Evolutionary conservation across 352 stramenopile species (phyloP).

Genomic region (Globisporangium cederbergense): DNA sequence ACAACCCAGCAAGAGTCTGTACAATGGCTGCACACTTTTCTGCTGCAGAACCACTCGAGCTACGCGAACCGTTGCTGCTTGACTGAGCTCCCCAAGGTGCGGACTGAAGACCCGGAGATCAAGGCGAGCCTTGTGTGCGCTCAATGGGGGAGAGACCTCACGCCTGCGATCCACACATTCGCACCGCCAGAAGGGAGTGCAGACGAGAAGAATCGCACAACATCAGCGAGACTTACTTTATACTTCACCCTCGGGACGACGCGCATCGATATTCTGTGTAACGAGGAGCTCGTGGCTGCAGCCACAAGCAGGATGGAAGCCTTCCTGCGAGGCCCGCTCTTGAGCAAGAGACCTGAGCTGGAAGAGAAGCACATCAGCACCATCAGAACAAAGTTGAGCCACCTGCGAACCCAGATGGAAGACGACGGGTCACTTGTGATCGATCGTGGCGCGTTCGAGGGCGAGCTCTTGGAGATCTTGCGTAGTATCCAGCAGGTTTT

Average conservation of each 20-base stretch:
- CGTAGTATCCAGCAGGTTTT: conserved; percentile 41
- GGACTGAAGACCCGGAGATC: conserved; percentile 52
- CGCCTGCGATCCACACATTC: conserved; percentile 31
- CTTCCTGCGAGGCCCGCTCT: conserved; percentile 44
- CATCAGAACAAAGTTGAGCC: conserved; percentile 36
- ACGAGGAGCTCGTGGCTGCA: conserved; percentile 17
- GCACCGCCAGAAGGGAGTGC: neutral
- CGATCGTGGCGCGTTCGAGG: conserved; percentile 31
- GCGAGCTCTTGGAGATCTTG: conserved; percentile 28
- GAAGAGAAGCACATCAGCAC: conserved; percentile 23
- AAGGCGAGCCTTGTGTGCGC: conserved; percentile 49
- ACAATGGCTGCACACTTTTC: conserved; percentile 48
- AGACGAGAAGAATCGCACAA: neutral
- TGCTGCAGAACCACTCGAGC: conserved; percentile 51
- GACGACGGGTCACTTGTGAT: conserved; percentile 59
- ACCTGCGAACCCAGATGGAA: conserved; percentile 56
- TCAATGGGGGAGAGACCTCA: conserved; percentile 56
- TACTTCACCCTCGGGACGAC: conserved; percentile 67
- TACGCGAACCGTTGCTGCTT: conserved; percentile 61
- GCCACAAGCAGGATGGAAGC: conserved; percentile 35
- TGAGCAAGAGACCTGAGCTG: conserved; percentile 47
- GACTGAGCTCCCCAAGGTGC: conserved; percentile 35
- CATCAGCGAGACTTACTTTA: conserved; percentile 27
- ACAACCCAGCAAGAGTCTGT: conserved; percentile 31
- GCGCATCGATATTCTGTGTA: conserved; percentile 25